Evolutionary conservation across 2,329 filamentous ascomycete species (phyloP).

Genomic region (Geoglossum cookeanum): DNA sequence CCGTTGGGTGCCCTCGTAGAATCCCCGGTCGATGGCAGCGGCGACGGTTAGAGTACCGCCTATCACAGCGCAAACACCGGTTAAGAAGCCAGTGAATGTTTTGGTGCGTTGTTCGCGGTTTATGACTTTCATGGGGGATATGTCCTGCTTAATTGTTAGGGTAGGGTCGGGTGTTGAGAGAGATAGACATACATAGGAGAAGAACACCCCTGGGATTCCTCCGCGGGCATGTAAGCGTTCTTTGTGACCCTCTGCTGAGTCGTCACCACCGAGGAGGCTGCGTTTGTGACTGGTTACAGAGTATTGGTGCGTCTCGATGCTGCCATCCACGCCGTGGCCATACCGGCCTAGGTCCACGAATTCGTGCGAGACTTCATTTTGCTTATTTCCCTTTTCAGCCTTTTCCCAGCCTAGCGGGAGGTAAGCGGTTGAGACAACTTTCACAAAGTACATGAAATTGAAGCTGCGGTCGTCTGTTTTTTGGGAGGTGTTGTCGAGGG

Average conservation of each 20-base stretch:
- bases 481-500: slow-evolving; percentile 66
- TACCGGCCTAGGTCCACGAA: slow-evolving; percentile 47
- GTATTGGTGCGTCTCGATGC: slow-evolving; percentile 95
- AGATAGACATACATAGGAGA: slow-evolving; percentile 62
- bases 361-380: slow-evolving; percentile 23
- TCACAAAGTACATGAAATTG: slow-evolving; percentile 99
- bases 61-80: slow-evolving; percentile 83
- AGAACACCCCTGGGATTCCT: slow-evolving; percentile 94
- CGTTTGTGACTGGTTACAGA: slow-evolving; percentile 93
- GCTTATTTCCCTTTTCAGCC: slow-evolving; percentile 19
- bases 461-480: slow-evolving; percentile 61
- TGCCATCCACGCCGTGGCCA: slow-evolving; percentile 49
- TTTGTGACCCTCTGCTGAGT: slow-evolving; percentile 72
- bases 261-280: slow-evolving; percentile 65
- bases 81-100: slow-evolving; percentile 79
- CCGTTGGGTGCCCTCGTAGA: slow-evolving; percentile 73
- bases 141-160: slow-evolving; percentile 41
- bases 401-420: slow-evolving; percentile 78
- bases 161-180: neutral
- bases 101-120: slow-evolving; percentile 85
- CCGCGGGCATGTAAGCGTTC: slow-evolving; percentile 78
- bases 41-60: slow-evolving; percentile 92
- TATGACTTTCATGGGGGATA: slow-evolving; percentile 98
- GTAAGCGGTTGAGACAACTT: slow-evolving; percentile 93
- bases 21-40: slow-evolving; percentile 71